Evolutionary conservation across 768 basidiomycete species (phyloP), one percentile per base, ranked within the genome.

Genomic region (Lentinula lateritia): DNA sequence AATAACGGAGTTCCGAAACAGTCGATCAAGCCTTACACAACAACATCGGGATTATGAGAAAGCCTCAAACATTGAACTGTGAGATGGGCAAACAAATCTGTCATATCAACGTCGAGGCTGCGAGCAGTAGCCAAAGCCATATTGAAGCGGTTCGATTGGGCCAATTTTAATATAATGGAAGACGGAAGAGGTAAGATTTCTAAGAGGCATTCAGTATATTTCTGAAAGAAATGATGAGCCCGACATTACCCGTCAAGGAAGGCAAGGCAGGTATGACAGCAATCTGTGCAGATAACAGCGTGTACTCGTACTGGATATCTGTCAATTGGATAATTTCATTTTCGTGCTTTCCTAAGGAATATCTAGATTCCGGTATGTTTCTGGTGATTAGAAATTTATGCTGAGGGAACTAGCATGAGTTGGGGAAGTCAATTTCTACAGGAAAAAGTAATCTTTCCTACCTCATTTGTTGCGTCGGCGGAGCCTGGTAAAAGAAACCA

Each of bases 81-180:
- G 64, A 98, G 75, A 64, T 84, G 80, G 45, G 83, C 82, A 69
- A 98, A 96, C 10, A 96, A 68, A 64, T 93, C 89, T 3, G 87
- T 85, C 90, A 98, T 92, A 71, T 97, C 93, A 45, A 93, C 85
- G 38, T 84, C 79, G 45, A 97, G 82, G 50, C 83, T 84, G 38
- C 84, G 81, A 2, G 93, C 95, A 34, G 87, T 83, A 5, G 84
- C 74, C 72, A 96, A 83, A 2, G 96, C 96, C 56, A 83, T 77
- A 66, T 87, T 90, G 73, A 91, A 95, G 65, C 84, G 82, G 63
- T 88, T 91, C 48, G 81, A 76, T 70, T 97, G 91, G 5, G 89
- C 86, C 56, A 95, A 80, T 63, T 89, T 80, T 66, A 91, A 77
- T 35, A 98, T 84, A 61, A 95, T 85, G 61, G 90, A 83, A 18